A percentile compares a stretch with the other conserved stretches of the same genome.
Evolutionary conservation across 257 asterid genomes (phyloP).

Genomic region (Nyctanthes arbortristis): DNA sequence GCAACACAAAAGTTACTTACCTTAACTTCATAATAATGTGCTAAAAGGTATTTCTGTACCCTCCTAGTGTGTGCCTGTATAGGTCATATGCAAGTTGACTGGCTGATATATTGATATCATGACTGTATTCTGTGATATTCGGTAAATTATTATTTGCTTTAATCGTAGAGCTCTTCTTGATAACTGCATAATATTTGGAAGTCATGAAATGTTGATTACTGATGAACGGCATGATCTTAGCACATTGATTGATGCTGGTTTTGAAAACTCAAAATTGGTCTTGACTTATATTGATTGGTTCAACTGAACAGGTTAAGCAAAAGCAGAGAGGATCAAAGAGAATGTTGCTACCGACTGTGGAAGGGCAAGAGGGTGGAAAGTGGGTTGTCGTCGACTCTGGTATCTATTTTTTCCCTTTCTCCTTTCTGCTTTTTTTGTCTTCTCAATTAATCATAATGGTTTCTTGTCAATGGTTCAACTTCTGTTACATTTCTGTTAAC

Average conservation of each 20-base stretch:
- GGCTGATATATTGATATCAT: neutral
- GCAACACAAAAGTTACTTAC: too few species aligned
- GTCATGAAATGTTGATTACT: neutral
- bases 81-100: neutral
- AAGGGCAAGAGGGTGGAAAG: conserved; percentile 89
- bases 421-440: conserved; percentile 1
- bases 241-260: conserved; percentile 4
- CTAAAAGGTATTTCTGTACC: neutral
- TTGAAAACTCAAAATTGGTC: neutral
- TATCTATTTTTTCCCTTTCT: conserved; percentile 18
- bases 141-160: too few species aligned
- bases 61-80: neutral
- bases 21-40: too few species aligned
- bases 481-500: neutral
- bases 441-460: conserved; percentile 16
- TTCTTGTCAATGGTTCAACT: neutral
- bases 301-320: conserved; percentile 73
- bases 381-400: conserved; percentile 97
- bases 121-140: neutral
- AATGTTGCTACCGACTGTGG: conserved; percentile 85
- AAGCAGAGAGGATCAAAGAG: conserved; percentile 89
- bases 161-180: too few species aligned
- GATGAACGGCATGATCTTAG: neutral
- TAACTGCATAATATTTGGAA: too few species aligned
- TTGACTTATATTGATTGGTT: conserved; percentile 21